Evolutionary conservation across 495 filamentous ascomycete species (phyloP).

Genomic region (Aspergillus kassunensis): DNA sequence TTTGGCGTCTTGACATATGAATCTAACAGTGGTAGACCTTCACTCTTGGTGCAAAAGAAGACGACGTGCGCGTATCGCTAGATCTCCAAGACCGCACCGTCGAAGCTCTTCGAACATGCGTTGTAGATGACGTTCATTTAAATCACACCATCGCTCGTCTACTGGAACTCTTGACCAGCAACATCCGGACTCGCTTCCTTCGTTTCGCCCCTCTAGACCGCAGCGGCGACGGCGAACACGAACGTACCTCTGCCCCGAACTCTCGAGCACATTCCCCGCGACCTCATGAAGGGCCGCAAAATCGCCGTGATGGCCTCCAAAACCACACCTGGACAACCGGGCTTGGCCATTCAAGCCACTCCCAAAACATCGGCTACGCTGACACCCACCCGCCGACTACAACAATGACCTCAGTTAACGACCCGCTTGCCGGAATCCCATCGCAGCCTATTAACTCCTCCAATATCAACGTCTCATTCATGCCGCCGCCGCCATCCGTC

Average conservation of each 20-base stretch:
- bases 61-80: constrained; percentile 79
- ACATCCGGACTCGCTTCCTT: constrained; percentile 71
- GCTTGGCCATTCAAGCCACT: constrained; percentile 18
- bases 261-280: constrained; percentile 36
- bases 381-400: constrained; percentile 27
- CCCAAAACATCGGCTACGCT: constrained; percentile 28
- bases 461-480: constrained; percentile 46
- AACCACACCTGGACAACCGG: constrained; percentile 33
- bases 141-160: constrained; percentile 91
- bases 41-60: constrained; percentile 84
- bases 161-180: constrained; percentile 72
- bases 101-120: constrained; percentile 73
- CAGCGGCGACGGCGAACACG: constrained; percentile 39
- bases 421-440: constrained; percentile 44
- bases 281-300: constrained; percentile 26
- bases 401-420: constrained; percentile 33
- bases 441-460: constrained; percentile 47
- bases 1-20: background rate
- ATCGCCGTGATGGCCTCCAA: constrained; percentile 31
- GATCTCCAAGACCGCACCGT: constrained; percentile 76
- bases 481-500: constrained; percentile 46
- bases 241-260: constrained; percentile 32
- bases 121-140: constrained; percentile 96
- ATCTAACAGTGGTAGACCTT: constrained; percentile 62
- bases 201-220: constrained; percentile 47